phyloP scores from a whole-genome alignment of 768 basidiomycete species.

The Macrolepiota dolichaula region DNA sequence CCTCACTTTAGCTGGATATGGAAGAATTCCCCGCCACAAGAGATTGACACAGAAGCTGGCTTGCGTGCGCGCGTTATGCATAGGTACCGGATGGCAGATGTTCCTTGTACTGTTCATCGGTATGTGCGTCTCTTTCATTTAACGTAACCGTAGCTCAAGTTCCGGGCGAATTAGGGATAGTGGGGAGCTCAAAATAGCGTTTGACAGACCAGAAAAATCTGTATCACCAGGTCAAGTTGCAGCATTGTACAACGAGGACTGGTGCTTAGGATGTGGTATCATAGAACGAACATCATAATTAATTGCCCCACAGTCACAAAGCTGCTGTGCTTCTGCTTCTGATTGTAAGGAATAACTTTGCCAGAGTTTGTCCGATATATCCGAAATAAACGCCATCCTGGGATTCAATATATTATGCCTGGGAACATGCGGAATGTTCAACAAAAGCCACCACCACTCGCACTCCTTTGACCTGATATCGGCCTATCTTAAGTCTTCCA shows the following conservation, averaged over 20 bases:
- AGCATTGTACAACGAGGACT: slow-evolving; percentile 65
- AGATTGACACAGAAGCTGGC: slow-evolving; percentile 38
- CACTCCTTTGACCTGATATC: neutral
- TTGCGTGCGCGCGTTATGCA: slow-evolving; percentile 53
- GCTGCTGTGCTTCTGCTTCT: neutral
- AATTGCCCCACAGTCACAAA: neutral
- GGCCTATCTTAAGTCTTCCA: neutral
- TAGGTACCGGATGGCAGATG: slow-evolving; percentile 64
- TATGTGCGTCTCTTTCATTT: slow-evolving; percentile 23
- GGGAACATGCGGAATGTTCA: slow-evolving; percentile 7
- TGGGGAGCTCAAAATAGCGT: slow-evolving; percentile 39
- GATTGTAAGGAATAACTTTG: neutral
- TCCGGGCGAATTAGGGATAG: slow-evolving; percentile 15
- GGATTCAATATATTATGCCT: slow-evolving; percentile 5
- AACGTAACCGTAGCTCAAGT: slow-evolving; percentile 10
- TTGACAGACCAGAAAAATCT: slow-evolving; percentile 59
- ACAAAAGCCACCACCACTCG: neutral
- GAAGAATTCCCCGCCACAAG: slow-evolving; percentile 51
- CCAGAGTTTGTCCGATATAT: neutral
- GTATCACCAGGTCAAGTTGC: slow-evolving; percentile 82
- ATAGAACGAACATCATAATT: slow-evolving; percentile 34
- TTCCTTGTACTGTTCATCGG: slow-evolving; percentile 51
- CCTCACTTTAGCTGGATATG: slow-evolving; percentile 76
- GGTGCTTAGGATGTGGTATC: slow-evolving; percentile 83
- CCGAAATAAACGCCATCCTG: slow-evolving; percentile 10